Evolutionary conservation across 139 green algal genomes (phyloP), one percentile per base, ranked within the genome.

Genomic region (Deuterostichococcus epilithicus): DNA sequence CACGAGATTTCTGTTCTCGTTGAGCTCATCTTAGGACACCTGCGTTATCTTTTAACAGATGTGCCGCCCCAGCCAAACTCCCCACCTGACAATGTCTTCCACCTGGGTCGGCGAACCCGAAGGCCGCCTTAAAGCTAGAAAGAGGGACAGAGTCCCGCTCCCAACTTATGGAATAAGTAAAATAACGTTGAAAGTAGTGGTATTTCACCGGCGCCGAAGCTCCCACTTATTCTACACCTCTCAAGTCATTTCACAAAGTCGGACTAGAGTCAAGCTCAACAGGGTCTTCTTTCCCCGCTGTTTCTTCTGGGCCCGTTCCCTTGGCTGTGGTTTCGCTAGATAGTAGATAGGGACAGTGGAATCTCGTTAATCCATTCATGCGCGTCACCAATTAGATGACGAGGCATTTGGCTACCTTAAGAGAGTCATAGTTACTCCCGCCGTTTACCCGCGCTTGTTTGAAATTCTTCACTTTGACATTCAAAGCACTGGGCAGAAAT

Each of bases 401-500:
- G 88, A 91, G 84, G 88, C 88, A 90, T 90, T 83, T 83, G 79
- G 79, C 79, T 84, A 84, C 79, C 79, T 83, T 91, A 92, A 92
- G 89, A 92, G 89, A 94, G 90, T 92, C 88, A 92, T 92, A 94
- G 90, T 94, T 91, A 94, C 90, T 94, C 91, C 91, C 90, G 90
- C 91, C 91, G 91, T 95, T 95, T 94, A 95, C 89, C 91, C 90
- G 89, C 91, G 91, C 92, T 97, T 97, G 91, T 88, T 94, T 95
- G 92, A 93, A 95, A 95, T 93, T 95, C 91, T 95, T 95, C 92
- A 95, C 91, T 94, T 96, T 97, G 90, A 96, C 84, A 95, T 95
- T 95, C 91, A 95, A 90, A 97, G 92, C 92, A 97, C 90, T 95
- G 90, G 91, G 92, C 91, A 97, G 90, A 96, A 97, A 96, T 96